These are phyloP conservation scores for Eleusine indica DNA, from an alignment of 176 grass and related monocot genomes.

Conservation along the genomic window DNA sequence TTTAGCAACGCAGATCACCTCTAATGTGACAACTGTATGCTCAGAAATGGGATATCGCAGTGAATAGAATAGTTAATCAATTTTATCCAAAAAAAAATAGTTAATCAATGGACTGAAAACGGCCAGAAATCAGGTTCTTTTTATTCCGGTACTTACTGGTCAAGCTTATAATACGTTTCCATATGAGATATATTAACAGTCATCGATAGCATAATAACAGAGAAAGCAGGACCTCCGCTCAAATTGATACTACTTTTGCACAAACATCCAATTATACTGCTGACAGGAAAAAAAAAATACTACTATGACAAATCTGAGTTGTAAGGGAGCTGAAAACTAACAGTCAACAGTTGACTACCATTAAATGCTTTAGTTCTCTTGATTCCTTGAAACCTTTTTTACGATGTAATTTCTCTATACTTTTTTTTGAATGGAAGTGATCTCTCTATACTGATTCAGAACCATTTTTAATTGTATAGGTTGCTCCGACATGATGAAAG, in stretches of 20 bases:
- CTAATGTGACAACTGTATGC: background rate
- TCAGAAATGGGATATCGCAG: background rate
- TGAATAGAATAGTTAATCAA: conserved; percentile 9
- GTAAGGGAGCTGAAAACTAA: background rate
- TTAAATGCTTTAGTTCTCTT: background rate
- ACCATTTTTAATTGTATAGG: conserved; percentile 35
- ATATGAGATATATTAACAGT: background rate
- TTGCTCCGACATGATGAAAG: conserved; percentile 43
- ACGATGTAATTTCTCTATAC: conserved; percentile 12
- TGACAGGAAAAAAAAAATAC: background rate
- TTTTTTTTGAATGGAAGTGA: background rate
- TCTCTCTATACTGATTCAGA: conserved; percentile 11
- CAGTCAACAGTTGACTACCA: background rate
- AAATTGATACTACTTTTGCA: background rate
- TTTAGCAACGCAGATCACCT: background rate
- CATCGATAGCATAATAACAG: background rate
- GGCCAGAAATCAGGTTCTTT: conserved; percentile 11
- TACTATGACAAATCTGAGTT: conserved; percentile 19
- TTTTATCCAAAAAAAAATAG: background rate
- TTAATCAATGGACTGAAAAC: conserved; percentile 7
- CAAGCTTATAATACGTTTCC: background rate
- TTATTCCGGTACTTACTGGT: background rate
- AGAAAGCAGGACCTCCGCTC: background rate
- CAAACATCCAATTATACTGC: background rate
- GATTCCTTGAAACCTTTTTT: background rate